A percentile compares a stretch with the other conserved stretches of the same genome.
Evolutionary conservation across 2,329 filamentous ascomycete species (phyloP).

Genomic region (Sporothrix brunneoviolacea): DNA sequence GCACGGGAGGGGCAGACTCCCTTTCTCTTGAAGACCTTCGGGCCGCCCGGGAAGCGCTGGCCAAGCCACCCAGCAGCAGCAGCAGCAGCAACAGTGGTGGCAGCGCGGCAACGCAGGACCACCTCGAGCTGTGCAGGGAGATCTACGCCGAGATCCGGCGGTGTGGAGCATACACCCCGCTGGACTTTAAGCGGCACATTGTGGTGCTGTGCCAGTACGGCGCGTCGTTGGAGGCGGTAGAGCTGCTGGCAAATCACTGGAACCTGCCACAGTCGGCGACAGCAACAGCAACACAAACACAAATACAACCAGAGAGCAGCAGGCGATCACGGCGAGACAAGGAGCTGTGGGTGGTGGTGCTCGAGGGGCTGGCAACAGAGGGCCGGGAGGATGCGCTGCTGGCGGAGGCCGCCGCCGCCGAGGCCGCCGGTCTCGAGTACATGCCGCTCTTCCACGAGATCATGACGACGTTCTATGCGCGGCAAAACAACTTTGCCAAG

Average conservation of each 20-base stretch:
- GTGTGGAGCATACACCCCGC: conserved; percentile 17
- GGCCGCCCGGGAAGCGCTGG: conserved; percentile 33
- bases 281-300: neutral
- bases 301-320: conserved; percentile 1
- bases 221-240: conserved; percentile 45
- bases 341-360: conserved; percentile 42
- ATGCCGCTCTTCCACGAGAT: conserved; percentile 41
- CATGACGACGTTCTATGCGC: conserved; percentile 58
- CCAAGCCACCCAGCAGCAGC: neutral
- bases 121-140: conserved; percentile 40
- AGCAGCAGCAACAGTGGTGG: neutral
- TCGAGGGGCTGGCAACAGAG: conserved; percentile 57
- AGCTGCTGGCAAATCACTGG: conserved; percentile 35
- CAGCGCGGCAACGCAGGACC: conserved; percentile 26
- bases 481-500: conserved; percentile 48
- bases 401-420: conserved; percentile 32
- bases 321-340: conserved; percentile 22
- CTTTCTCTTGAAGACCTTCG: conserved; percentile 36
- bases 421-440: conserved; percentile 39
- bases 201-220: conserved; percentile 48
- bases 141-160: conserved; percentile 35
- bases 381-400: conserved; percentile 52
- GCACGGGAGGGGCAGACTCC: conserved; percentile 20
- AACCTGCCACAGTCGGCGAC: neutral
- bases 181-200: conserved; percentile 39